Evolutionary conservation across 2,329 filamentous ascomycete species (phyloP).

Genomic region (Knufia petricola): DNA sequence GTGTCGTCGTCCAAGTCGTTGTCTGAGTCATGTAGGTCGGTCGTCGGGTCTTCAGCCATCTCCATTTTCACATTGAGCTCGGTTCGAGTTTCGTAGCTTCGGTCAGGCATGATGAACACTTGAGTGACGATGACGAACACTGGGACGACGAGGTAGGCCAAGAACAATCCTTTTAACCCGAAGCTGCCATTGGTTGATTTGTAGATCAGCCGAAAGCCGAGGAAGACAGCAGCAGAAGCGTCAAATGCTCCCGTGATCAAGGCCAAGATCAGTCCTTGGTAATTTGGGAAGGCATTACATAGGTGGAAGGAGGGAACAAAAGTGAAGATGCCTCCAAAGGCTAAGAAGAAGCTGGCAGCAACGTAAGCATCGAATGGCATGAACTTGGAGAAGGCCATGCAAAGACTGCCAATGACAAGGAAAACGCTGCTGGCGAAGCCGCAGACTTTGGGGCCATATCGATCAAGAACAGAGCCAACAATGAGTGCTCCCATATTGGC

Average conservation of each 20-base stretch:
- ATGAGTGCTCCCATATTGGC: constrained; percentile 81
- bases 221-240: constrained; percentile 67
- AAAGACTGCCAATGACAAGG: constrained; percentile 55
- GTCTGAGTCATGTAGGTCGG: constrained; percentile 38
- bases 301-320: constrained; percentile 77
- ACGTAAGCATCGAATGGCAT: constrained; percentile 64
- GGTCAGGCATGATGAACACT: constrained; percentile 57
- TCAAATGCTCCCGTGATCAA: constrained; percentile 75
- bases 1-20: constrained; percentile 42
- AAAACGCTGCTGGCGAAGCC: constrained; percentile 59
- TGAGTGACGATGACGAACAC: constrained; percentile 54
- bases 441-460: constrained; percentile 69
- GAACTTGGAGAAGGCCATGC: constrained; percentile 59
- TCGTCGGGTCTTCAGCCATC: constrained; percentile 29
- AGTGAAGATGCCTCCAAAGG: constrained; percentile 67
- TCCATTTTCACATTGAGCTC: constrained; percentile 66
- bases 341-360: constrained; percentile 64
- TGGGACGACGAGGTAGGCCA: constrained; percentile 63
- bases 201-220: constrained; percentile 65
- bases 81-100: constrained; percentile 68
- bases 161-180: constrained; percentile 56
- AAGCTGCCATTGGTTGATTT: constrained; percentile 39
- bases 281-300: constrained; percentile 67
- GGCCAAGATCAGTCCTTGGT: constrained; percentile 66
- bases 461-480: constrained; percentile 74